phyloP scores from a whole-genome alignment of 352 stramenopile genomes.

The Thalassiosira exigua region DNA sequence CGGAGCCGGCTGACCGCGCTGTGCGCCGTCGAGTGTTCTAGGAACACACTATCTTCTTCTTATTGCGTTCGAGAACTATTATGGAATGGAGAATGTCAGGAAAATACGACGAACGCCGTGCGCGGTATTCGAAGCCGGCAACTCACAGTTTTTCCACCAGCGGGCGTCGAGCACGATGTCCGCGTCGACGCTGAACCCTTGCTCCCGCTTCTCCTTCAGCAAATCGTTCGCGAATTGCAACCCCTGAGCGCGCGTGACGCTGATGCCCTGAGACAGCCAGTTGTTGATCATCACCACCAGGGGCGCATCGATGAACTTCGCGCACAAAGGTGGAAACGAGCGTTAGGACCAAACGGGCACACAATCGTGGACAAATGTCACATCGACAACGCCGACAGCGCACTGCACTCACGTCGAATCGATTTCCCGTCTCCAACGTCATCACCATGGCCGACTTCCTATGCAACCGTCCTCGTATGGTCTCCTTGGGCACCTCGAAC shows the following conservation, averaged over 20 bases:
- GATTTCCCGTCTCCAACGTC: constrained; percentile 6
- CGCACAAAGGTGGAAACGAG: too few relatives aligned
- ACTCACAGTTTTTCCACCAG: constrained; percentile 9
- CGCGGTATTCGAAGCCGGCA: too few relatives aligned
- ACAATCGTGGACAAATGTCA: too few relatives aligned
- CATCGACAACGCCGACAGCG: too few relatives aligned
- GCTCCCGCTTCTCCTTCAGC: constrained; percentile 9
- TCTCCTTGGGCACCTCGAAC: constrained; percentile 32
- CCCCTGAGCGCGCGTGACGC: constrained; percentile 34
- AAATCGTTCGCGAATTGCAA: constrained; percentile 31
- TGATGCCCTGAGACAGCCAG: constrained; percentile 29
- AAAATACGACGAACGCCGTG: too few relatives aligned
- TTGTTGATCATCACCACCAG: constrained; percentile 40
- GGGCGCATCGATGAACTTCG: constrained; percentile 29
- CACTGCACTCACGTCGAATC: too few relatives aligned
- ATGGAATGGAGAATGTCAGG: too few relatives aligned
- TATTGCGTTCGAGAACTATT: constrained; percentile 4
- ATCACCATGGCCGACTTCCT: constrained; percentile 25
- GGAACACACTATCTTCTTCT: constrained; percentile 1
- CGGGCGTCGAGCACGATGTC: background rate
- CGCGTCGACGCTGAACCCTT: background rate
- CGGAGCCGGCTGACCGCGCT: too few relatives aligned
- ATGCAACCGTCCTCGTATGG: constrained; percentile 32
- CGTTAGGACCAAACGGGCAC: too few relatives aligned
- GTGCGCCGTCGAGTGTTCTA: too few relatives aligned